A percentile compares a stretch with the other conserved stretches of the same genome.
phyloP scores from a whole-genome alignment of 1,284 basidiomycete genomes.

The Schizophyllum amplum region DNA sequence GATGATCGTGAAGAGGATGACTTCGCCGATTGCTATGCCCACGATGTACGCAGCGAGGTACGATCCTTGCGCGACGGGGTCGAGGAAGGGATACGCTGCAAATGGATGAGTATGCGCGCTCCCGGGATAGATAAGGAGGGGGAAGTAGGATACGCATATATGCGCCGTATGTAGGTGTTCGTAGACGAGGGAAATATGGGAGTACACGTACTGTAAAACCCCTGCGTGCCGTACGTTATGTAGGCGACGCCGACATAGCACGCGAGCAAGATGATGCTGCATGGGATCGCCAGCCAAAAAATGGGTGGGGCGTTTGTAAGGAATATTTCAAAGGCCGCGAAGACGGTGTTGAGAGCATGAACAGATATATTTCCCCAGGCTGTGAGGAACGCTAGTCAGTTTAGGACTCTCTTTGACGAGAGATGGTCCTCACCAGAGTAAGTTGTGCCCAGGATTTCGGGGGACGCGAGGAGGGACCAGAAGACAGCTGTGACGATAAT shows the following conservation, averaged over 20 bases:
- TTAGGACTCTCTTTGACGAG: background rate
- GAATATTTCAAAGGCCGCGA: slow-evolving; percentile 51
- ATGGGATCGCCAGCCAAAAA: slow-evolving; percentile 45
- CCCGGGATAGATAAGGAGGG: background rate
- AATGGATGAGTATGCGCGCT: slow-evolving; percentile 23
- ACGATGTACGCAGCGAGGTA: slow-evolving; percentile 43
- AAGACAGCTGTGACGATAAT: slow-evolving; percentile 61
- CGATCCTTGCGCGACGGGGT: slow-evolving; percentile 26
- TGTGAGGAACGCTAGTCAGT: slow-evolving; percentile 14
- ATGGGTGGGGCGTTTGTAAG: slow-evolving; percentile 42
- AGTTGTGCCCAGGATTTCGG: slow-evolving; percentile 31
- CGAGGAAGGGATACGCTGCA: slow-evolving; percentile 42
- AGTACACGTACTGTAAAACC: slow-evolving; percentile 49
- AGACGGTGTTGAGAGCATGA: slow-evolving; percentile 53
- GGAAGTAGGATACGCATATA: background rate
- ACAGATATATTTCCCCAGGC: slow-evolving; percentile 55
- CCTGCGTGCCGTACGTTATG: slow-evolving; percentile 48
- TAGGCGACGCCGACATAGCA: slow-evolving; percentile 62
- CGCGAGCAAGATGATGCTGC: slow-evolving; percentile 41
- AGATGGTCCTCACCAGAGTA: slow-evolving; percentile 26
- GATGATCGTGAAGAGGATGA: slow-evolving; percentile 37
- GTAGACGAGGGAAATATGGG: background rate
- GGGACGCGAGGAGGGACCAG: slow-evolving; percentile 48
- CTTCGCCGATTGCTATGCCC: slow-evolving; percentile 40
- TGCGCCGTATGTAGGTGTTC: too few species aligned